Evolutionary conservation across 129 eudicot genomes (phyloP).

Genomic region (Helianthus tuberosus): DNA sequence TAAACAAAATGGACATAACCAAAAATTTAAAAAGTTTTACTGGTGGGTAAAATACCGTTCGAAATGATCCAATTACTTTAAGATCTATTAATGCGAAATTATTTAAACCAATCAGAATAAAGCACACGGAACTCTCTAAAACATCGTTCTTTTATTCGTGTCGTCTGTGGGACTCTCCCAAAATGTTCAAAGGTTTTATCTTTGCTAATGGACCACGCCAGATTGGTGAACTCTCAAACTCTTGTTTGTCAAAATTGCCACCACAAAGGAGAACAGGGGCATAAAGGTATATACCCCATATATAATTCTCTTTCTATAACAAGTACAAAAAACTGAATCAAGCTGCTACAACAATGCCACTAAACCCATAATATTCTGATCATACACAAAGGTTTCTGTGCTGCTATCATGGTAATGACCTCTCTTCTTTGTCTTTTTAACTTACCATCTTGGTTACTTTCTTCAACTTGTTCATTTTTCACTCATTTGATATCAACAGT

Average conservation of each 20-base stretch:
- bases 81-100: background rate
- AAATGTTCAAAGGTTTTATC: too few species aligned
- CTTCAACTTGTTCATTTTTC: background rate
- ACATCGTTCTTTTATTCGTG: too few species aligned
- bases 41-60: too few species aligned
- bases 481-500: too few species aligned
- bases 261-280: slow-evolving; percentile 16
- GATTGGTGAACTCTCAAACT: too few species aligned
- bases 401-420: slow-evolving; percentile 16
- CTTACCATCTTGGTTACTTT: background rate
- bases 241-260: slow-evolving; percentile 9
- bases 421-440: background rate
- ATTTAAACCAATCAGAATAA: background rate
- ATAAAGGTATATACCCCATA: slow-evolving; percentile 32
- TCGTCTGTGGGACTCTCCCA: too few species aligned
- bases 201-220: too few species aligned
- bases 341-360: slow-evolving; percentile 15
- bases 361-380: slow-evolving; percentile 5
- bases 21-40: too few species aligned
- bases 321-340: slow-evolving; percentile 14
- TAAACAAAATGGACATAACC: too few species aligned
- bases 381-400: slow-evolving; percentile 4
- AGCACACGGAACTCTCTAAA: too few species aligned
- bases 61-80: too few species aligned
- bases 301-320: background rate